Evolutionary conservation across 1,139 yeast species (phyloP).

Genomic region (Casaregolazyma lundiana): DNA sequence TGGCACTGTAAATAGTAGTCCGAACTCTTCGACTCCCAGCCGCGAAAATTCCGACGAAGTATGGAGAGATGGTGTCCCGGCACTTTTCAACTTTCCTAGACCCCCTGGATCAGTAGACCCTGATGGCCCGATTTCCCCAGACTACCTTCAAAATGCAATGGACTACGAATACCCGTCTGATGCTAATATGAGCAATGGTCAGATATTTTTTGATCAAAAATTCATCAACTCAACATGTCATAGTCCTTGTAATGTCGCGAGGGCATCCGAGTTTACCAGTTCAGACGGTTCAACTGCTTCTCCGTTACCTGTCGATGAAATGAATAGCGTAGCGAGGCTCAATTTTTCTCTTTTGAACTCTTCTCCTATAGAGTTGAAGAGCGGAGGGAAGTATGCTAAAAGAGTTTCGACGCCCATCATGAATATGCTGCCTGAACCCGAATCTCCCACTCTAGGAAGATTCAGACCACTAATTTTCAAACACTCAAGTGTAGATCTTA

Average conservation of each 20-base stretch:
- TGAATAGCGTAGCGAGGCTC: background rate
- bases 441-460: background rate
- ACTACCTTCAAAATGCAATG: background rate
- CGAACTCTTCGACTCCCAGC: background rate
- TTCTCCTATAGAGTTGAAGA: background rate
- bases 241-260: background rate
- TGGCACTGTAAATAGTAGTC: background rate
- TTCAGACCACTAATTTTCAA: slow-evolving; percentile 4
- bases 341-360: background rate
- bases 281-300: background rate
- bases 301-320: background rate
- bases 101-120: background rate
- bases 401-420: background rate
- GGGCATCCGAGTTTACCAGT: background rate
- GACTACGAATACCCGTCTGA: background rate
- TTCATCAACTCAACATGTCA: background rate
- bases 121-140: background rate
- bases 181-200: background rate
- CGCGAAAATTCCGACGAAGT: background rate
- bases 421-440: background rate
- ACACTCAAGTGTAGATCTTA: background rate
- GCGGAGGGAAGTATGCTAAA: background rate
- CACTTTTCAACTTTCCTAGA: background rate
- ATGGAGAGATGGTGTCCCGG: background rate
- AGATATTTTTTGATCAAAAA: background rate